These are phyloP conservation scores for Neofusicoccum cordaticola DNA, from an alignment of 2,329 filamentous ascomycete species.

Conservation along the genomic window DNA sequence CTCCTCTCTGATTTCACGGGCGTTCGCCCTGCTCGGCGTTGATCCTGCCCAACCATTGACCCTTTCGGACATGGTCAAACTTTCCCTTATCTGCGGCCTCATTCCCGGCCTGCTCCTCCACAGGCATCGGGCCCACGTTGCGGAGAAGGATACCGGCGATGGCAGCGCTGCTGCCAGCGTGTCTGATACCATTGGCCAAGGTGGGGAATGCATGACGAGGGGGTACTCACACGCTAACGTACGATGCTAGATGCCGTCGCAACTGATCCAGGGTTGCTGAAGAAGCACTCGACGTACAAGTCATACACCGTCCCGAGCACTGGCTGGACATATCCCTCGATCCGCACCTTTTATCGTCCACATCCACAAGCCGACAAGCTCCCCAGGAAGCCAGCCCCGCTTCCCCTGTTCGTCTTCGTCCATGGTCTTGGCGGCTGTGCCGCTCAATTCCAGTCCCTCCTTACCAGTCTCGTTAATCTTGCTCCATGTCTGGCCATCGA, in stretches of 20 bases:
- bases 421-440: conserved; percentile 92
- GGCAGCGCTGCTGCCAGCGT: conserved; percentile 19
- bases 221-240: conserved; percentile 2
- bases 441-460: conserved; percentile 78
- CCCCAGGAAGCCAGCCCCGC: conserved; percentile 65
- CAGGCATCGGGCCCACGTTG: conserved; percentile 25
- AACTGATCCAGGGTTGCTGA: conserved; percentile 77
- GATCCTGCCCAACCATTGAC: conserved; percentile 22
- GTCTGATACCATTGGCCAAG: conserved; percentile 13
- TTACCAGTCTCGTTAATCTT: conserved; percentile 77
- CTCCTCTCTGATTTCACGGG: conserved; percentile 20
- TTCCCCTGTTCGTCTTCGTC: conserved; percentile 85
- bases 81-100: conserved; percentile 36
- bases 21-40: conserved; percentile 26
- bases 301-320: conserved; percentile 68
- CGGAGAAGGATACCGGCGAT: conserved; percentile 6
- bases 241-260: conserved; percentile 43
- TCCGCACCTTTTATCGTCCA: conserved; percentile 79
- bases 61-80: conserved; percentile 37
- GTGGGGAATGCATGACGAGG: conserved; percentile 3
- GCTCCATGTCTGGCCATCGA: conserved; percentile 86
- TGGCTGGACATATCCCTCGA: conserved; percentile 65
- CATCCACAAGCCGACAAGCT: conserved; percentile 83
- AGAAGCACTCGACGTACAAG: conserved; percentile 68
- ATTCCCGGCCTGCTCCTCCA: conserved; percentile 35